phyloP scores from a whole-genome alignment of 345 rosid species.

The Corymbia maculata region DNA sequence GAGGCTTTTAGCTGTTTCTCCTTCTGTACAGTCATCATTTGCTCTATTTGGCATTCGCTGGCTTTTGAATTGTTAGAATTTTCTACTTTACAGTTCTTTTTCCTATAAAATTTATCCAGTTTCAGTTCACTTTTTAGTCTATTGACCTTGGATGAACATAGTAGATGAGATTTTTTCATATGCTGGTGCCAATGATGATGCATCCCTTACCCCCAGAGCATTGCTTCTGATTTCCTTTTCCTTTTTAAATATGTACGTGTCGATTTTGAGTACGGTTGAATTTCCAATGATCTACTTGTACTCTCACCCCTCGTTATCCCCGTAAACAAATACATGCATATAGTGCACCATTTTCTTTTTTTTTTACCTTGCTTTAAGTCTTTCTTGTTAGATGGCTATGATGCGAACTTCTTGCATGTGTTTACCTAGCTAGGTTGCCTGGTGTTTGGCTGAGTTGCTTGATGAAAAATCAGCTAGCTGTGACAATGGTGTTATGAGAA shows the following conservation, averaged over 20 bases:
- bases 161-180: neutral
- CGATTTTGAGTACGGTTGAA: neutral
- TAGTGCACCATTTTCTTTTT: neutral
- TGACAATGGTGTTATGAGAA: neutral
- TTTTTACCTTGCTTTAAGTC: neutral
- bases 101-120: neutral
- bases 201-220: neutral
- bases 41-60: neutral
- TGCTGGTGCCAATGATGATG: neutral
- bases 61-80: neutral
- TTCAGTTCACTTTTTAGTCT: neutral
- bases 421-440: neutral
- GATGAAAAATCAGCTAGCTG: neutral
- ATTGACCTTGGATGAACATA: neutral
- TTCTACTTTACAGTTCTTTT: neutral
- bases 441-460: neutral
- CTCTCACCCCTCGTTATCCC: neutral
- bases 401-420: neutral
- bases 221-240: neutral
- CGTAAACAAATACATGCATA: neutral
- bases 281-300: neutral
- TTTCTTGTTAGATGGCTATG: neutral
- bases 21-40: neutral
- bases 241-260: neutral
- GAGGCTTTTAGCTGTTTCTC: constrained; percentile 8